Base-by-base conservation (phyloP, 768 basidiomycete genomes). In the Termitomyces sp. region DNA sequence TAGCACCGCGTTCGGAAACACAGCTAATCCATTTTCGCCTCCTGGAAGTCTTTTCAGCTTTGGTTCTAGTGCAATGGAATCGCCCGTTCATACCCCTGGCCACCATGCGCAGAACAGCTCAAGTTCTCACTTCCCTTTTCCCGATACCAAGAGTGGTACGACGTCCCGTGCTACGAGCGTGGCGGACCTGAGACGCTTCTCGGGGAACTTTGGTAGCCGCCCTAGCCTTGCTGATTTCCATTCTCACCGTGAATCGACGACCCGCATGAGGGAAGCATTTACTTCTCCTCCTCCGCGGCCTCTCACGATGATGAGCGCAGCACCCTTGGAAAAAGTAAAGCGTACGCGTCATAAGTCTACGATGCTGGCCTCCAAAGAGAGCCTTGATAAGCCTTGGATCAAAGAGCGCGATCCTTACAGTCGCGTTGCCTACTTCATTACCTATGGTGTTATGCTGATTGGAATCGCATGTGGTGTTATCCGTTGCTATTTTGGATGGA, bases 351-450 rank as follows among this genome's bases (percentile, higher is more conserved):
- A 73, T n/a, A 79, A 79, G 64, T 78, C 77, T 16, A 82, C 80
- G 6, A 77, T 80, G 75, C 61, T 81, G 10, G 56, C 68, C 3
- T 61, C 71, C 6, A 58, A 63, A 22, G 66, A 62, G 43, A 62
- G 61, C 29, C 58, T 75, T n/a, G 62, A 71, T 42, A 92, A 91
- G 66, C 86, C 87, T 0, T 91, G 90, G 90, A 29, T 83, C 5
- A 55, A 69, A 12, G 70, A 71, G 56, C 80, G 78, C 61, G 87
- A 90, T 71, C 78, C 79, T 5, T 76, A 78, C 56, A 66, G 69
- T 11, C 74, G 80, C 10, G 60, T 86, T 13, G 78, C 88, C 2
- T 88, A 88, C 59, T 73, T 77, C 58, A 47, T 89, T 57, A 89
- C 88, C 1, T 89, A 88, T 64, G 64, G 67, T 6, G 72, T 83